Percentiles rank a stretch among this genome's conserved stretches.
These are phyloP conservation scores for Penicillium italicum DNA, from an alignment of 2,329 filamentous ascomycete species.

Conservation along the genomic window DNA sequence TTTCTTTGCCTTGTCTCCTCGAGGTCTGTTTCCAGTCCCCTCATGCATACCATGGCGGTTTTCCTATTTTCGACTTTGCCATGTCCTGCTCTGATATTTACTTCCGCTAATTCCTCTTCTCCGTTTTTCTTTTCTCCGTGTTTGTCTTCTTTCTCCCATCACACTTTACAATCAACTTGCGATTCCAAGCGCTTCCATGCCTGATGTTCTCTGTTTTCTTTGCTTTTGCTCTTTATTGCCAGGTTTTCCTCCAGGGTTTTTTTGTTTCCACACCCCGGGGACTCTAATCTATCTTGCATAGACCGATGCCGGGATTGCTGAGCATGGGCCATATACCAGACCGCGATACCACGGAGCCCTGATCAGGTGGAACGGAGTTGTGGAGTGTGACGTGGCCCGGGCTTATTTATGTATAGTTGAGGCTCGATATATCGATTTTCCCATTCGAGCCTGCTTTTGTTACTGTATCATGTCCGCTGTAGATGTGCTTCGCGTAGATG, in stretches of 20 bases:
- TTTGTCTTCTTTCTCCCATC: not conserved
- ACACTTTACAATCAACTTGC: not conserved
- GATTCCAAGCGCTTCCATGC: conserved; percentile 9
- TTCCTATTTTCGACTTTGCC: not conserved
- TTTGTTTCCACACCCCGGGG: not conserved
- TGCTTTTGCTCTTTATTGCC: not conserved
- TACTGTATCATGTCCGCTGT: not conserved
- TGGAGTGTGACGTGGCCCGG: not conserved
- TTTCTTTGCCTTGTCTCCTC: not conserved
- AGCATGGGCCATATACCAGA: not conserved
- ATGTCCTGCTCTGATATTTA: conserved; percentile 4
- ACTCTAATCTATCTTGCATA: not conserved
- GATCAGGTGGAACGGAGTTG: not conserved
- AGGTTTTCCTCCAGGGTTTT: not conserved
- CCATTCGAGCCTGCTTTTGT: not conserved
- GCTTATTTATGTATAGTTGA: not conserved
- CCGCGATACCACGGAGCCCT: not conserved
- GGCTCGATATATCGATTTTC: not conserved
- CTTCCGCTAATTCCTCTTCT: conserved; percentile 3
- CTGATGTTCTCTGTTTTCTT: conserved; percentile 3
- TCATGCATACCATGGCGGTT: conserved; percentile 19
- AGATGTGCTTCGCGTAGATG: not conserved
- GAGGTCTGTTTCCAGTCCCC: not conserved
- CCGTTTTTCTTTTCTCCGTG: not conserved
- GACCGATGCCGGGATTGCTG: not conserved